Conservation (phyloP, 2,329 filamentous ascomycete genomes). For the Aureobasidium pullulans region DNA sequence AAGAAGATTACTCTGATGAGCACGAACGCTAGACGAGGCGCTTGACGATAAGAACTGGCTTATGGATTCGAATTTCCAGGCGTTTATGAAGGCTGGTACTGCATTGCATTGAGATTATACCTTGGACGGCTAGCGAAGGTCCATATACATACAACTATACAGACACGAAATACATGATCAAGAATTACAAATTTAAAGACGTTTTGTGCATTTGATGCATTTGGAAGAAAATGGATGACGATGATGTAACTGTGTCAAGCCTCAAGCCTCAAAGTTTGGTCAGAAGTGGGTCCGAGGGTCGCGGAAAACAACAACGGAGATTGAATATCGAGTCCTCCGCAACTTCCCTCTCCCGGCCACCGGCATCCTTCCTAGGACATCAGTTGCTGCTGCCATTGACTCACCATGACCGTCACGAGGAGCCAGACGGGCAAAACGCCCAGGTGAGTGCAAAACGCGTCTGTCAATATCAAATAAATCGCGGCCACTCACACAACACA, state of each 20-base stretch:
- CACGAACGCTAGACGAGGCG: conserved; percentile 53
- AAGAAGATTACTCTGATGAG: conserved; percentile 65
- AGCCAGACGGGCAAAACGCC: conserved; percentile 43
- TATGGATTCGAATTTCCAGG: not conserved
- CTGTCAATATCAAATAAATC: conserved; percentile 12
- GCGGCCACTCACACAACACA: conserved; percentile 1
- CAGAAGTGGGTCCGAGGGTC: conserved; percentile 8
- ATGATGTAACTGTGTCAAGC: not conserved
- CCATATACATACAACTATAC: conserved; percentile 4
- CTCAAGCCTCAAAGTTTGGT: not conserved
- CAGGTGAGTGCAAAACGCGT: conserved; percentile 28
- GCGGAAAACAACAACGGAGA: conserved; percentile 10
- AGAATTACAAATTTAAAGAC: not conserved
- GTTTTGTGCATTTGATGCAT: not conserved
- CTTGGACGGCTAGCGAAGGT: conserved; percentile 2
- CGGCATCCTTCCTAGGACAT: conserved; percentile 3
- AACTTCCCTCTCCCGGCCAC: conserved; percentile 3
- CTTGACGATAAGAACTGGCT: conserved; percentile 26
- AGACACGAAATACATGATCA: conserved; percentile 3
- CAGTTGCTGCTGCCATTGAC: not conserved
- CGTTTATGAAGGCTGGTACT: not conserved
- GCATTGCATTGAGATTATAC: conserved; percentile 7
- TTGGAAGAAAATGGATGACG: not conserved
- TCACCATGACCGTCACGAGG: conserved; percentile 31
- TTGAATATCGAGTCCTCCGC: conserved; percentile 6